Base-by-base conservation (phyloP, 2,329 filamentous ascomycete species). In the Rhinocladiella mackenziei region DNA sequence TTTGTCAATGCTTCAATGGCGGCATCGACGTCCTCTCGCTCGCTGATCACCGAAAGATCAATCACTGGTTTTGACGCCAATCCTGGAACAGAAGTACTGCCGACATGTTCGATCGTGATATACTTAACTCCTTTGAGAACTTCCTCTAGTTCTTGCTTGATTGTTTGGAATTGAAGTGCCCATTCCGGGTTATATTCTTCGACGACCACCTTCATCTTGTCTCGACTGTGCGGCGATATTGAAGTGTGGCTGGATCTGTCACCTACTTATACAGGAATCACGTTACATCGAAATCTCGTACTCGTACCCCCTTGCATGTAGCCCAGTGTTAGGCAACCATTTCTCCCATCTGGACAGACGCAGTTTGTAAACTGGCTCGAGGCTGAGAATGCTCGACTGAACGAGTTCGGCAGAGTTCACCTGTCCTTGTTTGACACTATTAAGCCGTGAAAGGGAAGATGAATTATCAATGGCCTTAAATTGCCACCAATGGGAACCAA, bases 51-150 rank as follows among this genome's bases (percentile, higher is more conserved):
- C 15, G 63, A 60, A n/a, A 66, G 51, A 50, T 68, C 63, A 41
- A 66, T 60, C 32, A 60, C 59, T n/a, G 64, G 62, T 40, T 64
- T 65, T 8, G 63, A 62, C n/a, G 54, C 56, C 3, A 66, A 56
- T 11, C 48, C 50, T 0, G 60, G 62, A 3, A 67, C 58, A 6
- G 65, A 64, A 18, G 65, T 67, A 43, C 61, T 63, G 37, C 63
- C 63, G 25, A 66, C 56, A 48, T 67, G 65, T 45, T 66, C 60
- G 47, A 66, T 65, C 18, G 25, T 26, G n/a, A 46, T 30, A 32
- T 51, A 49, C 22, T 10, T 23, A 14, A 55, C 43, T n/a, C 28
- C 41, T 8, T 14, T 14, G 9, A 55, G 43, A 25, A 37, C 19
- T 13, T 39, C 20, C 42, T 55, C 48, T 5, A 51, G 33, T 40